phyloP scores from a whole-genome alignment of 192 early-diverging fungal genomes.

The Lobosporangium transversale region DNA sequence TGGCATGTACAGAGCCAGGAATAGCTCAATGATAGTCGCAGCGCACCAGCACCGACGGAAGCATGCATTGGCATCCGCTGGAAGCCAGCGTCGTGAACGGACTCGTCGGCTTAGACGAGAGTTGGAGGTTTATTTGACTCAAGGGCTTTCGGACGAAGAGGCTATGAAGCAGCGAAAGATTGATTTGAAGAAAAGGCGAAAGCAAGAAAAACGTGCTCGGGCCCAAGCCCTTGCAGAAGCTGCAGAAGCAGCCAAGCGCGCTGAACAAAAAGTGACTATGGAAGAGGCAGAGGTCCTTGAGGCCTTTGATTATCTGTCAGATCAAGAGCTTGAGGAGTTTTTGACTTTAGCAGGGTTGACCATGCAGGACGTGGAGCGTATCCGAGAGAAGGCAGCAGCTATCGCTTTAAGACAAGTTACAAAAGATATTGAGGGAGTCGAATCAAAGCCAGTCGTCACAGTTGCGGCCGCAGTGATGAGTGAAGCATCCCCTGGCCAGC shows the following conservation, averaged over 20 bases:
- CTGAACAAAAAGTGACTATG: conserved; percentile 16
- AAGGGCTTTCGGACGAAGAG: conserved; percentile 25
- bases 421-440: conserved; percentile 26
- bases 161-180: conserved; percentile 11
- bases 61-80: background rate
- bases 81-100: conserved; percentile 17
- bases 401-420: conserved; percentile 31
- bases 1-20: conserved; percentile 2
- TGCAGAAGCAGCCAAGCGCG: conserved; percentile 3
- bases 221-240: background rate
- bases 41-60: background rate
- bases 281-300: conserved; percentile 47
- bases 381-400: conserved; percentile 35
- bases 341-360: conserved; percentile 33
- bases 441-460: background rate
- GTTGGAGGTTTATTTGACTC: conserved; percentile 23
- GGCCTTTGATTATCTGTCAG: conserved; percentile 46
- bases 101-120: conserved; percentile 28
- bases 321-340: conserved; percentile 39
- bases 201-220: conserved; percentile 7
- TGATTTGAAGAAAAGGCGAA: conserved; percentile 11
- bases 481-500: no score
- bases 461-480: background rate
- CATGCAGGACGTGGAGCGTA: conserved; percentile 31
- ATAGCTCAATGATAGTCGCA: no score